phyloP scores from a whole-genome alignment of 805 yeast genomes.

The Tetrapisispora pingtungensis region DNA sequence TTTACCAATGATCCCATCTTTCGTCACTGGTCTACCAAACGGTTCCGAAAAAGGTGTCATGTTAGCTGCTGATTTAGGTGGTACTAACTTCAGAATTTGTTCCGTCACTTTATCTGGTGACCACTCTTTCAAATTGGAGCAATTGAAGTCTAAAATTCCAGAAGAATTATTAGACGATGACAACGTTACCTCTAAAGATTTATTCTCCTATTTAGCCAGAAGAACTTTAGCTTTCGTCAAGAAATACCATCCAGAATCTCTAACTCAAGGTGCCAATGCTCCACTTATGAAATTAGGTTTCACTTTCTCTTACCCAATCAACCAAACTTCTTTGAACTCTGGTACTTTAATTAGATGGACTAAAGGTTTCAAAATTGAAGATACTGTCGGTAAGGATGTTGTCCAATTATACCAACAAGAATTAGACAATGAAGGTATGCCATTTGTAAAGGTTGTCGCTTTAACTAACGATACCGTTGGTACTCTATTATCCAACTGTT shows the following conservation, averaged over 20 bases:
- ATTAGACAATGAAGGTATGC: constrained; percentile 47
- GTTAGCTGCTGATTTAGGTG: constrained; percentile 91
- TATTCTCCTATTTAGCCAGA: constrained; percentile 67
- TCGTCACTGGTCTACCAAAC: constrained; percentile 71
- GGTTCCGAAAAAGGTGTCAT: constrained; percentile 78
- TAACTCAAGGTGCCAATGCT: constrained; percentile 24
- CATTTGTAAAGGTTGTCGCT: constrained; percentile 65
- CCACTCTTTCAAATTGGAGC: constrained; percentile 68
- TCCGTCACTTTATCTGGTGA: constrained; percentile 70
- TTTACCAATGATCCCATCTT: constrained; percentile 91
- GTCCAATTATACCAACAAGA: constrained; percentile 63
- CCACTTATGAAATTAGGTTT: constrained; percentile 65
- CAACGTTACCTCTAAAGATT: constrained; percentile 42
- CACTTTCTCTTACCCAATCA: constrained; percentile 89
- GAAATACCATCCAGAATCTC: constrained; percentile 48
- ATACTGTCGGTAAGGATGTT: constrained; percentile 77
- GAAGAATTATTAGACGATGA: constrained; percentile 57
- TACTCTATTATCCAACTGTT: constrained; percentile 79
- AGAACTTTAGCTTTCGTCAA: constrained; percentile 57
- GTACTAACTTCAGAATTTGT: constrained; percentile 92
- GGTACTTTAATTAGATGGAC: constrained; percentile 93
- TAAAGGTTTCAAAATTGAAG: constrained; percentile 82
- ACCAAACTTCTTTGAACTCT: constrained; percentile 67
- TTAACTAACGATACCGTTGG: constrained; percentile 96
- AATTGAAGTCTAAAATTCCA: constrained; percentile 73